Evolutionary conservation across 2,329 filamentous ascomycete genomes (phyloP).

Genomic region (Emericellopsis cladophorae): DNA sequence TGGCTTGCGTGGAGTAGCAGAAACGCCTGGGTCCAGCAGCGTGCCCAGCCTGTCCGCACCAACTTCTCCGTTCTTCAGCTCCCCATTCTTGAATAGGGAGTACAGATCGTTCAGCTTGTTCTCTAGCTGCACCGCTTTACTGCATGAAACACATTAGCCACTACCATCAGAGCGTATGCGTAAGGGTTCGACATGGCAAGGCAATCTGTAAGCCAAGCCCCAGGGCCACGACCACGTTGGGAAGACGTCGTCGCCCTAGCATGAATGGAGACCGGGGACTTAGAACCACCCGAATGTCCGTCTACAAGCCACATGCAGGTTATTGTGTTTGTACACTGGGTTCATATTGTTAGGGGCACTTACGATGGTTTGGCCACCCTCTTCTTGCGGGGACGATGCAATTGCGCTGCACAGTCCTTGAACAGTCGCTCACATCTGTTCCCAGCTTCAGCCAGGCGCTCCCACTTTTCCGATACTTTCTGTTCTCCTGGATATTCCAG

Average conservation of each 20-base stretch:
- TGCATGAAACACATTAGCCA: slow-evolving; percentile 7
- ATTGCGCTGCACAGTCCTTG: slow-evolving; percentile 32
- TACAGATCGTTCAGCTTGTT: slow-evolving; percentile 35
- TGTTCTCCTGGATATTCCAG: neutral
- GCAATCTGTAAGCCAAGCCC: too few species aligned
- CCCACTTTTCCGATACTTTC: neutral
- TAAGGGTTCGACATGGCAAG: too few species aligned
- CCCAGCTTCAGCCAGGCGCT: neutral
- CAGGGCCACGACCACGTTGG: too few species aligned
- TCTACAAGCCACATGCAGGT: neutral
- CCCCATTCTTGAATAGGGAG: slow-evolving; percentile 29
- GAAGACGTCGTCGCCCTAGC: too few species aligned
- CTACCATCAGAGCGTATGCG: too few species aligned
- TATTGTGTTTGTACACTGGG: too few species aligned
- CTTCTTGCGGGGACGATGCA: slow-evolving; percentile 38
- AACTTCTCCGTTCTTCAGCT: slow-evolving; percentile 10
- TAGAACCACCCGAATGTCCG: neutral
- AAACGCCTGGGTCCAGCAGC: neutral
- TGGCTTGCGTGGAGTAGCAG: neutral
- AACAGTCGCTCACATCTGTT: slow-evolving; percentile 32
- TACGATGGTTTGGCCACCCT: slow-evolving; percentile 36
- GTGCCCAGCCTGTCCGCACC: neutral
- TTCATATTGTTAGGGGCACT: slow-evolving; percentile 11
- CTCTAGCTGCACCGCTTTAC: slow-evolving; percentile 35
- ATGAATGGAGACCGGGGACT: neutral